Conservation (phyloP, 805 yeast genomes). For the Groenewaldozyma salmanticensis region DNA sequence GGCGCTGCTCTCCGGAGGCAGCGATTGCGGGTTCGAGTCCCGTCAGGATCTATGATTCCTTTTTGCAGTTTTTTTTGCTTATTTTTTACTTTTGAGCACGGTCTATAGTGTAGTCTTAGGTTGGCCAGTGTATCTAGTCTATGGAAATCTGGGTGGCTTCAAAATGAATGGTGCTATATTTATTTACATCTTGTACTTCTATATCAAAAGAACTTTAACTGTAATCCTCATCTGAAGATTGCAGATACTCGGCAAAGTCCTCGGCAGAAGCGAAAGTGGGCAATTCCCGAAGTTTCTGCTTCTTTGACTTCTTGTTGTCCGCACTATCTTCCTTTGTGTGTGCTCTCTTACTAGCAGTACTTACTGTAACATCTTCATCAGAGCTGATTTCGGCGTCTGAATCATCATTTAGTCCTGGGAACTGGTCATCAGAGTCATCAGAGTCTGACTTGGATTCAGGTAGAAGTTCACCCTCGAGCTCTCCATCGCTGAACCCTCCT, state of each 20-base stretch:
- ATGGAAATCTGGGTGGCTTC: too few species aligned
- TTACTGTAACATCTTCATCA: conserved; percentile 20
- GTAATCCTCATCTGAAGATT: conserved; percentile 44
- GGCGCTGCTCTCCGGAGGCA: conserved; percentile 23
- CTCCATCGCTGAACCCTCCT: conserved; percentile 14
- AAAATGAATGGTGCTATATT: too few species aligned
- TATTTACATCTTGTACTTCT: too few species aligned
- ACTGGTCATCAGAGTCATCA: conserved; percentile 23
- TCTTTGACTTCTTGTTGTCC: conserved; percentile 32
- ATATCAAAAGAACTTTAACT: too few species aligned
- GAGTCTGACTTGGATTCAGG: conserved; percentile 30
- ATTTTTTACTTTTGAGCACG: conserved; percentile 1
- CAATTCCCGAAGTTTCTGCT: conserved; percentile 50
- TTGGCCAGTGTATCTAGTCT: too few species aligned
- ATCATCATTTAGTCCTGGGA: too few species aligned
- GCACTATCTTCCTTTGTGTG: not conserved
- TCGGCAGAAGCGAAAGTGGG: conserved; percentile 87
- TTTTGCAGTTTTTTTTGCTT: conserved; percentile 2
- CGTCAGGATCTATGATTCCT: conserved; percentile 19
- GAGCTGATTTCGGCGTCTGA: conserved; percentile 32
- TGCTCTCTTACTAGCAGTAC: not conserved
- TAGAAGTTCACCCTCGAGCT: conserved; percentile 23
- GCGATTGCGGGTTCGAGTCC: conserved; percentile 23
- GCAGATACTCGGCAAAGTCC: conserved; percentile 67
- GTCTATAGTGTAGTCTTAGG: too few species aligned